Conservation (phyloP, 108 stramenopile genomes). For the Nitzschia putrida region DNA sequence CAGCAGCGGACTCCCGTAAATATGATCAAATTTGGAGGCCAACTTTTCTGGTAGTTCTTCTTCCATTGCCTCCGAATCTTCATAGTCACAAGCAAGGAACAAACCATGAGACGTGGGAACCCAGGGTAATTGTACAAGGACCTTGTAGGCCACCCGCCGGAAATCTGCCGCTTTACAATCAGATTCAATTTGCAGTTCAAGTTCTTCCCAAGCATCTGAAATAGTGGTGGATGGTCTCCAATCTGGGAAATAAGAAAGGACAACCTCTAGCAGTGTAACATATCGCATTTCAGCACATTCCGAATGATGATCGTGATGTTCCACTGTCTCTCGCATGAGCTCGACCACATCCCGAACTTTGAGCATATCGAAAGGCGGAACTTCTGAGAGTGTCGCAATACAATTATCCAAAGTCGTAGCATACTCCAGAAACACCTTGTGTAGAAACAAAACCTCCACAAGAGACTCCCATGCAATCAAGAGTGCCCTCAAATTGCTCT, state of each 20-base stretch:
- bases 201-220: constrained; percentile 24
- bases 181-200: constrained; percentile 17
- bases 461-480: constrained; percentile 5
- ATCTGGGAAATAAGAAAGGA: constrained; percentile 29
- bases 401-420: constrained; percentile 11
- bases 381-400: not conserved
- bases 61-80: constrained; percentile 2
- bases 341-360: constrained; percentile 14
- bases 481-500: not conserved
- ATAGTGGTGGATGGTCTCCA: constrained; percentile 23
- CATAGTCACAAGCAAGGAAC: constrained; percentile 29
- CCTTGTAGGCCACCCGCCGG: constrained; percentile 38
- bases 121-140: constrained; percentile 41
- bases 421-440: constrained; percentile 11
- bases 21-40: constrained; percentile 10
- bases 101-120: constrained; percentile 31
- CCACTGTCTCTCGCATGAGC: constrained; percentile 40
- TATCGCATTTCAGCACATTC: constrained; percentile 38
- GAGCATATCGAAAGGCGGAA: not conserved
- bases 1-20: constrained; percentile 6
- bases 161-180: constrained; percentile 24
- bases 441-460: constrained; percentile 10
- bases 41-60: constrained; percentile 1
- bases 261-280: constrained; percentile 41
- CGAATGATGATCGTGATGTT: constrained; percentile 18